phyloP scores from a whole-genome alignment of 306 rosid species.

The Pyrus communis region DNA sequence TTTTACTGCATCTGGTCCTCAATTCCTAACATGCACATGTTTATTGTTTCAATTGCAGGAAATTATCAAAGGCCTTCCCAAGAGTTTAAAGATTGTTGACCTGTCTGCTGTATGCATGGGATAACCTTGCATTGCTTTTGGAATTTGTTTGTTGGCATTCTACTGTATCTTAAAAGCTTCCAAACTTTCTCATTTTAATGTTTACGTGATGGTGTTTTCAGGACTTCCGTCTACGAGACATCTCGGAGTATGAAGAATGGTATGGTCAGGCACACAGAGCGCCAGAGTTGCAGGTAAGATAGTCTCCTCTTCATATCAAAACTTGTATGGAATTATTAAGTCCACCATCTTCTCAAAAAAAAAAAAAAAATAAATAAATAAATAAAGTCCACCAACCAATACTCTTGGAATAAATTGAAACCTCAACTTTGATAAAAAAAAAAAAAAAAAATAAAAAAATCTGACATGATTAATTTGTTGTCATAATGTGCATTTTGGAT shows the following conservation, averaged over 20 bases:
- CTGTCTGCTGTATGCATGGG: constrained; percentile 81
- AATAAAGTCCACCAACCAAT: background rate
- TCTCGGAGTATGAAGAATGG: constrained; percentile 88
- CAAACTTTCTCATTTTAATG: constrained; percentile 5
- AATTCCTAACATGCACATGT: background rate
- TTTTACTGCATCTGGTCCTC: background rate
- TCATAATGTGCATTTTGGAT: background rate
- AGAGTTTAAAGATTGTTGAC: constrained; percentile 87
- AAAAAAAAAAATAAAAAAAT: background rate
- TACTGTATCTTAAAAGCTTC: background rate
- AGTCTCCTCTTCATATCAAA: background rate
- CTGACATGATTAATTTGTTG: background rate
- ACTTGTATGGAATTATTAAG: background rate
- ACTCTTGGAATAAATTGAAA: background rate
- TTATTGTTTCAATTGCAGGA: constrained; percentile 46
- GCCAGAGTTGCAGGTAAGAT: constrained; percentile 65
- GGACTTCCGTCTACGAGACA: constrained; percentile 86
- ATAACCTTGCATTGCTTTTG: background rate
- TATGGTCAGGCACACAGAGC: constrained; percentile 87
- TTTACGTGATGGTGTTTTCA: constrained; percentile 23
- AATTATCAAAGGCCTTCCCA: constrained; percentile 79
- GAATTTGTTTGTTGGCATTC: background rate
- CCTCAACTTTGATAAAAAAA: background rate
- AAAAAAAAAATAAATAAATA: too few relatives aligned
- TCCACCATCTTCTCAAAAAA: background rate